Percentiles rank a stretch among this genome's conserved stretches.
Conservation (phyloP, 306 rosid species). For the Sechiopsis laciniata region DNA sequence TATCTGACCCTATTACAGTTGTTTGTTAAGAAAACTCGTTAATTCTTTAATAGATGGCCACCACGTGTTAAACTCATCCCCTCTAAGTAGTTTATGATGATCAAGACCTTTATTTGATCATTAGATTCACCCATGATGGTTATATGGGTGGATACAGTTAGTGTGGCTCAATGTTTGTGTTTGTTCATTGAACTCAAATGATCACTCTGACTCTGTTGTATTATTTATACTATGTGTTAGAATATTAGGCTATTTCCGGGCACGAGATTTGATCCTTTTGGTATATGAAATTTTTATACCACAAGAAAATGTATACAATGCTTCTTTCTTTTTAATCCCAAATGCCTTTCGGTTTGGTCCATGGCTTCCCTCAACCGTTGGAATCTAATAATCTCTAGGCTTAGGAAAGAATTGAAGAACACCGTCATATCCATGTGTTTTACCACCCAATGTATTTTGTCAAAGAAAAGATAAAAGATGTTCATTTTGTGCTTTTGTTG, state of each 20-base stretch:
- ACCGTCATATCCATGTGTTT: neutral
- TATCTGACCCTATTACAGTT: too few species aligned
- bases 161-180: slow-evolving; percentile 2
- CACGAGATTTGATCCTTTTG: neutral
- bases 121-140: too few species aligned
- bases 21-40: too few species aligned
- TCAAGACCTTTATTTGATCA: too few species aligned
- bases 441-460: neutral
- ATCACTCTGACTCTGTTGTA: neutral
- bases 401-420: neutral
- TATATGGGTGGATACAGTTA: neutral
- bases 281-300: neutral
- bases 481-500: neutral
- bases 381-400: neutral
- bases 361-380: neutral
- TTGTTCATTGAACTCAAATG: neutral
- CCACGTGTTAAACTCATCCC: too few species aligned
- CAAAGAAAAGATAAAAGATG: neutral
- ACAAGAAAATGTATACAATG: neutral
- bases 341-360: neutral
- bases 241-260: neutral
- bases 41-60: too few species aligned
- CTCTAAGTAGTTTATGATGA: too few species aligned
- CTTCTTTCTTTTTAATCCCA: neutral
- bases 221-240: neutral